These are phyloP conservation scores for Aureoboletus auriporus DNA, from an alignment of 768 basidiomycete genomes.

Conservation along the genomic window DNA sequence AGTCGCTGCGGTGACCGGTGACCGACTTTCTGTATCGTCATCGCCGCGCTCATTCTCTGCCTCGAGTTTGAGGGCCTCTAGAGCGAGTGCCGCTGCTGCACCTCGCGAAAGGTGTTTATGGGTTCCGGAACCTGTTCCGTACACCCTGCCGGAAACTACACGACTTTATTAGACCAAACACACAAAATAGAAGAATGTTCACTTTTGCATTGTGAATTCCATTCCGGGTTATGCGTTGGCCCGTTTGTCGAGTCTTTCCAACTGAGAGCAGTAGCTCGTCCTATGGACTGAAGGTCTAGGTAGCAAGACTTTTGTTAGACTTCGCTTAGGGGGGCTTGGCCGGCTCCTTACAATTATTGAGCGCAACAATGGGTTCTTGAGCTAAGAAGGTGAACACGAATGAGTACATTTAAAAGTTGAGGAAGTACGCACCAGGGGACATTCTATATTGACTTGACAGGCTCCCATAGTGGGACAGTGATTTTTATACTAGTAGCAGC, in stretches of 20 bases:
- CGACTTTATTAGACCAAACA: constrained; percentile 9
- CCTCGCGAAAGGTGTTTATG: constrained; percentile 52
- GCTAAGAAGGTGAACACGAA: constrained; percentile 17
- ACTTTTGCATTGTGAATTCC: constrained; percentile 64
- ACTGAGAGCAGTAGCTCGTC: constrained; percentile 41
- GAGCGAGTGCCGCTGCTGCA: constrained; percentile 31
- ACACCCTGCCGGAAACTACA: constrained; percentile 48
- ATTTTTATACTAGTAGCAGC: constrained; percentile 26
- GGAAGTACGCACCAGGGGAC: constrained; percentile 15
- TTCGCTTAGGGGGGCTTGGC: background rate
- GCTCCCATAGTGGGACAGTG: constrained; percentile 12
- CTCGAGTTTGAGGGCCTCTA: constrained; percentile 33
- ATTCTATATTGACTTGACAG: constrained; percentile 17
- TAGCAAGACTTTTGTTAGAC: background rate
- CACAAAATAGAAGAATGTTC: constrained; percentile 13
- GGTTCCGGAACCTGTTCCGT: constrained; percentile 46
- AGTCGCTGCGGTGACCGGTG: background rate
- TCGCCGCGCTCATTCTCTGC: constrained; percentile 12
- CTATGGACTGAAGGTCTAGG: constrained; percentile 52
- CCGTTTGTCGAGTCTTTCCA: constrained; percentile 51
- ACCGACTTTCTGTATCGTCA: constrained; percentile 6
- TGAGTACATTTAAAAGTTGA: background rate
- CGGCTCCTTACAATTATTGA: constrained; percentile 41
- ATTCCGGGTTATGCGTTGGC: constrained; percentile 41
- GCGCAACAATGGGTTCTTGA: constrained; percentile 28